Evolutionary conservation across 768 basidiomycete genomes (phyloP).

Genomic region (Obba rivulosa): DNA sequence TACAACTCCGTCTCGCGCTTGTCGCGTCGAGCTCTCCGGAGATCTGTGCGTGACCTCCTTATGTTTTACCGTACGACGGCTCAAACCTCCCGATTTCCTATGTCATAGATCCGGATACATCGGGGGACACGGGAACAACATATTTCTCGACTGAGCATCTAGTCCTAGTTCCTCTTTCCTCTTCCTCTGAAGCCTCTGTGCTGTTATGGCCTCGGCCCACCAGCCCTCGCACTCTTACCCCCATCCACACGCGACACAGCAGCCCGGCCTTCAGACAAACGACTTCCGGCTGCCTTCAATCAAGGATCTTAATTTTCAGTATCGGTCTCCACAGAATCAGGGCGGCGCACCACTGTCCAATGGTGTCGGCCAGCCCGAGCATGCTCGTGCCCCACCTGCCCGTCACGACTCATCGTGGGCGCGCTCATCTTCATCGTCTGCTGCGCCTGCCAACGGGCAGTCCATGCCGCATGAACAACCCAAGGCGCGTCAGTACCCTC

Average conservation of each 20-base stretch:
- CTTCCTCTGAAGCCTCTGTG: conserved; percentile 26
- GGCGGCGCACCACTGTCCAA: conserved; percentile 25
- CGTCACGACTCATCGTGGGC: conserved; percentile 30
- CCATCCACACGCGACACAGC: conserved; percentile 30
- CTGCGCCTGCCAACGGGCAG: conserved; percentile 10
- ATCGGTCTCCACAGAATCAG: conserved; percentile 31
- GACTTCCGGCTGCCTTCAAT: conserved; percentile 63
- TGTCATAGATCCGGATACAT: conserved; percentile 54
- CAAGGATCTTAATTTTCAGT: conserved; percentile 66
- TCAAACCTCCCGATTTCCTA: conserved; percentile 11
- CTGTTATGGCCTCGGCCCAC: conserved; percentile 46
- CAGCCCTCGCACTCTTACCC: conserved; percentile 35
- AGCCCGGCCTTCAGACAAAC: conserved; percentile 32
- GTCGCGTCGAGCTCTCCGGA: neutral
- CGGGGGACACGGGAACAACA: conserved; percentile 55
- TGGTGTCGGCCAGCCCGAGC: conserved; percentile 26
- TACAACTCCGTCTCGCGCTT: neutral
- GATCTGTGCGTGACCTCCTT: neutral
- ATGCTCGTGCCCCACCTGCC: conserved; percentile 21
- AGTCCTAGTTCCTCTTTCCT: conserved; percentile 31
- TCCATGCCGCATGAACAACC: conserved; percentile 18
- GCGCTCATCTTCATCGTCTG: conserved; percentile 13
- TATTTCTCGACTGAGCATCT: conserved; percentile 24
- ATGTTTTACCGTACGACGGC: conserved; percentile 6
- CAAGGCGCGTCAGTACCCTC: conserved; percentile 19